Evolutionary conservation across 345 rosid species (phyloP), one percentile per base, ranked within the genome.

Genomic region (Salix purpurea): DNA sequence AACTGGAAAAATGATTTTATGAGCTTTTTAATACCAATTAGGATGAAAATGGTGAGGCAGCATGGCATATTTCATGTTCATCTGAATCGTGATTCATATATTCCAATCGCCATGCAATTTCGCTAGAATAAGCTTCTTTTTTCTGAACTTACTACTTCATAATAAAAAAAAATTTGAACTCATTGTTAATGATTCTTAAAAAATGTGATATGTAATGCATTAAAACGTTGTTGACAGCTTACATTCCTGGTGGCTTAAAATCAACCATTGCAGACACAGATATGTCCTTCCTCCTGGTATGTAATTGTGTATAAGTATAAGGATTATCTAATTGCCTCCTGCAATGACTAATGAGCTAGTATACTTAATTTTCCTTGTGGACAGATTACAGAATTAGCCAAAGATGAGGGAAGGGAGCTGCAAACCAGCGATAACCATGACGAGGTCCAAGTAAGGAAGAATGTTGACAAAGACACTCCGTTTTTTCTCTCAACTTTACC

Each of bases 311-410:
- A 5, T 52, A 19, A 4, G 23, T 54, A 54, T 36, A 0, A 11
- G 23, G 56, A 70, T 44, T 52, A 24, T 6, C 30, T 19, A 6
- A 40, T 56, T 65, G 75, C 6, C 24, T 69, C 72, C 75, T 39
- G 58, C 76, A 46, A 80, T 54, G 75, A 56, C 58, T 82, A 37
- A 80, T 77, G 18, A 58, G 44, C 76, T 73, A 69, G 34, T 64
- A 9, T 42, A 67, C 37, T 61, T 32, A 32, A 32, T 32, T 67
- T 46, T 40, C 65, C 48, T 71, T 76, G 23, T 73, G 56, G 19
- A 10, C 78, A 94, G 98, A 81, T 91, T 44, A 84, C 86, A 82
- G 97, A 95, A 77, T 72, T 89, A 64, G 77, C 82, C 30, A 84
- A 76, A 61, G 89, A 84, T 50, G 92, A 84, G 68, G 80, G 71